Evolutionary conservation across 768 basidiomycete species (phyloP).

Genomic region (Dacryopinax spathularia): DNA sequence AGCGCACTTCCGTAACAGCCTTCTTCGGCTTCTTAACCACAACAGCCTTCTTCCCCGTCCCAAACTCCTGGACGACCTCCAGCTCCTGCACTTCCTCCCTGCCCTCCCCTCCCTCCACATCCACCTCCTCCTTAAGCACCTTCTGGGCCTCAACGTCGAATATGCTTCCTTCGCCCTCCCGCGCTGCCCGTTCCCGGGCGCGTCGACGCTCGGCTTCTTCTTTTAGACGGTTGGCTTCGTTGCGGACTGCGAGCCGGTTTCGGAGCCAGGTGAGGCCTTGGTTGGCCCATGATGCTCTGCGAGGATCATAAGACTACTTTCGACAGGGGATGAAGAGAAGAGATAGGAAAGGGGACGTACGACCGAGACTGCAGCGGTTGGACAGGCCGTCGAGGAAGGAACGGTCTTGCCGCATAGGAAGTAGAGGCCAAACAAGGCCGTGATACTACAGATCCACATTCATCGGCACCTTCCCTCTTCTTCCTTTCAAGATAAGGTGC

Average conservation of each 20-base stretch:
- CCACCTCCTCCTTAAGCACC: conserved; percentile 26
- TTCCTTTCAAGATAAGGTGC: not conserved
- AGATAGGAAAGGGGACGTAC: not conserved
- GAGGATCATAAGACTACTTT: not conserved
- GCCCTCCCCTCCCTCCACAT: conserved; percentile 29
- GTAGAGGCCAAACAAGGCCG: not conserved
- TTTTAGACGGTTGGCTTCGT: not conserved
- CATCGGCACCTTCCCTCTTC: not conserved
- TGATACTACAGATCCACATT: not conserved
- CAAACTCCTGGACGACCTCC: no score
- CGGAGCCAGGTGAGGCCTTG: conserved; percentile 40
- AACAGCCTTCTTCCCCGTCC: no score
- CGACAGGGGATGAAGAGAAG: not conserved
- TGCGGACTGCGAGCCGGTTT: conserved; percentile 32
- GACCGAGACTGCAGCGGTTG: not conserved
- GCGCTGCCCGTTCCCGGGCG: conserved; percentile 6
- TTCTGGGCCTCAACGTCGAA: conserved; percentile 6
- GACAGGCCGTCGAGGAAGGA: not conserved
- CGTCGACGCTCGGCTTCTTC: conserved; percentile 6
- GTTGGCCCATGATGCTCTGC: not conserved
- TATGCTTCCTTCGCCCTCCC: conserved; percentile 8
- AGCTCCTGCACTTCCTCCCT: conserved; percentile 8
- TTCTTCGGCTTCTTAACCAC: conserved; percentile 7
- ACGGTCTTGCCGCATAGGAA: not conserved
- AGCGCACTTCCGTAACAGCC: conserved; percentile 23